Evolutionary conservation across 140 eudicot genomes (phyloP).

Genomic region (Oenanthe javanica): DNA sequence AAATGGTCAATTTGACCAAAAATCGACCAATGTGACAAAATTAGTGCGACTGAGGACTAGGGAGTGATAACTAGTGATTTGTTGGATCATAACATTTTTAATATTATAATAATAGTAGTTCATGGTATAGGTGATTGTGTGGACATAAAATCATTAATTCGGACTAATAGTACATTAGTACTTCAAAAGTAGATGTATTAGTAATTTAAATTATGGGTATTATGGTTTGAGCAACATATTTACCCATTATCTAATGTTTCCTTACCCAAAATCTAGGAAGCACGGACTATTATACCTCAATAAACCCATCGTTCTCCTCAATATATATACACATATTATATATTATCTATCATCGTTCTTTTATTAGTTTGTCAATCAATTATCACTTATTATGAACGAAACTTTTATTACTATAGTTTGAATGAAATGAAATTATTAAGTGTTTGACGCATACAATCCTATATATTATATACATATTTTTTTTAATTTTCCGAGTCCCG

Average conservation of each 20-base stretch:
- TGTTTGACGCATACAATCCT: too few species aligned
- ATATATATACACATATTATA: too few species aligned
- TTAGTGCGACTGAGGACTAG: not conserved
- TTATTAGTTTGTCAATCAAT: too few species aligned
- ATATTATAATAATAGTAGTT: not conserved
- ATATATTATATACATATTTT: too few species aligned
- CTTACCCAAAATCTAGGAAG: too few species aligned
- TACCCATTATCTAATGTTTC: not conserved
- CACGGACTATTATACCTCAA: too few species aligned
- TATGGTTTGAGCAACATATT: not conserved
- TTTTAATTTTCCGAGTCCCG: too few species aligned
- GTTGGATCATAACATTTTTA: not conserved
- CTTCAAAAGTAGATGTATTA: not conserved
- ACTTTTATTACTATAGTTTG: too few species aligned
- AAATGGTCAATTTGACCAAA: not conserved
- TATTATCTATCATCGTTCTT: too few species aligned
- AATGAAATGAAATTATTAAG: too few species aligned
- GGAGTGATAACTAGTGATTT: not conserved
- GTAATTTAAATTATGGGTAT: not conserved
- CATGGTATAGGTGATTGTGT: not conserved
- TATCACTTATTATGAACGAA: too few species aligned
- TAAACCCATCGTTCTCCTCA: too few species aligned
- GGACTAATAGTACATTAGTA: not conserved
- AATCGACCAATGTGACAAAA: not conserved
- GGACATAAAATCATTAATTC: not conserved